Evolutionary conservation across 2,329 filamentous ascomycete genomes (phyloP), one percentile per base, ranked within the genome.

Genomic region (Phyllosticta citrichinensis): DNA sequence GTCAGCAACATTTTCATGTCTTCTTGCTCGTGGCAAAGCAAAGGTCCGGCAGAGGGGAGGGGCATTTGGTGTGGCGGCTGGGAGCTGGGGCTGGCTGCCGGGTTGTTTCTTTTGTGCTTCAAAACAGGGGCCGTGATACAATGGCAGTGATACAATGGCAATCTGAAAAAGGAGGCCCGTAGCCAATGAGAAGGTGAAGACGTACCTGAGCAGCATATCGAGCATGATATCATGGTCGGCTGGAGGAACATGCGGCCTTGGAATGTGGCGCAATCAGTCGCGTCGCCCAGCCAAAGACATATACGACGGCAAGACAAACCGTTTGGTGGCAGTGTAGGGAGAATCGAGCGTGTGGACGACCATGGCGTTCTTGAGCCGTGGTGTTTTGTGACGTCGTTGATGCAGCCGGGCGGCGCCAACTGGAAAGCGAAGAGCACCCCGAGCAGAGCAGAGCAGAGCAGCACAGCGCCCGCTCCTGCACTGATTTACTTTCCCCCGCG

Each of bases 211-310:
- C 5, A 89, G 76, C 56, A 90, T 76, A 64, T 88, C 85, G 10
- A 89, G 69, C 47, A 89, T 86, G 3, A 79, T 77, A 57, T 86
- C 80, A 70, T 88, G 85, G 58, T 88, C 78, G 56, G 83, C 75
- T 19, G 74, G 68, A 1, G 77, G 76, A 52, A 88, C 78, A 52
- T 79, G 71, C 8, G 87, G 87, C 86, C 87, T 90, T 56, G 5
- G 2, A 47, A 60, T 35, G 17, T 56, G 22, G 51, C 47, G 40
- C 54, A 62, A 57, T 30, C 27, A 30, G 27, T 30, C 27, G 27
- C 27, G 27, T 30, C 27, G 27, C 27, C 27, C 6, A 30, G 9
- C 27, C 9, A 10, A 5, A 30, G 27, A 30, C 27, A 14, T n/a
- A 14, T 2, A 40, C 12, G 35, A 40, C 12, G 35, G 12, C 11